Conservation (phyloP, 2,329 filamentous ascomycete species). For the Escovopsis sp. region DNA sequence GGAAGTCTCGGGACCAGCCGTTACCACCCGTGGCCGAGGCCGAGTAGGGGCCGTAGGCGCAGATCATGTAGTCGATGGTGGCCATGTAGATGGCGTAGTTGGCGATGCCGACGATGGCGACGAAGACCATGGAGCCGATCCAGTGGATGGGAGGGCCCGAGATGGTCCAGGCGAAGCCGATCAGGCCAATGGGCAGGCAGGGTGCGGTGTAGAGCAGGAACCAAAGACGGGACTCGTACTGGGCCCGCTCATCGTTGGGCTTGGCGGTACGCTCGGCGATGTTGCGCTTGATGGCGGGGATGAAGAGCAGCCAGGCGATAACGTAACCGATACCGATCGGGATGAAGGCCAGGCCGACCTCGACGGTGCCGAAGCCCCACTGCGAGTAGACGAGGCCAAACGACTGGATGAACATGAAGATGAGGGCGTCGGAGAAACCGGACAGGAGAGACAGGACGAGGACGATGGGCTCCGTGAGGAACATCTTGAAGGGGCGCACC, state of each 20-base stretch:
- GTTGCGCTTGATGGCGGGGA: constrained; percentile 41
- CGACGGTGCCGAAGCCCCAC: constrained; percentile 45
- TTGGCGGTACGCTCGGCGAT: constrained; percentile 34
- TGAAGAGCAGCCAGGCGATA: constrained; percentile 44
- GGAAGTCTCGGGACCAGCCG: constrained; percentile 57
- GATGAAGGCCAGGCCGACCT: constrained; percentile 47
- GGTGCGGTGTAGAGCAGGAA: constrained; percentile 49
- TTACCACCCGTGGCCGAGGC: constrained; percentile 65
- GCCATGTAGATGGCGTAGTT: constrained; percentile 66
- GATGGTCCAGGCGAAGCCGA: constrained; percentile 56
- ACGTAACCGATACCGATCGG: constrained; percentile 54
- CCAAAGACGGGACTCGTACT: constrained; percentile 55
- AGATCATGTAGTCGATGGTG: constrained; percentile 66
- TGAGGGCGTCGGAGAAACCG: constrained; percentile 60
- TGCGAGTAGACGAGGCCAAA: constrained; percentile 54
- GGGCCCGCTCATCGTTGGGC: constrained; percentile 40
- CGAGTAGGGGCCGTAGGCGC: constrained; percentile 57
- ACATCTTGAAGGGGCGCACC: constrained; percentile 56
- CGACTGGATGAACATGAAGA: constrained; percentile 65
- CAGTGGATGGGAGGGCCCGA: constrained; percentile 50
- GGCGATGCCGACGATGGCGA: constrained; percentile 53
- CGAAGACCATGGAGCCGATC: constrained; percentile 53
- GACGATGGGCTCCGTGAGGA: constrained; percentile 61
- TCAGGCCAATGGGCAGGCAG: constrained; percentile 49
- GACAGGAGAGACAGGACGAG: constrained; percentile 54